A percentile compares a stretch with the other conserved stretches of the same genome.
These are phyloP conservation scores for Leccinum subspadiceum DNA, from an alignment of 1,284 basidiomycete species.

Conservation along the genomic window DNA sequence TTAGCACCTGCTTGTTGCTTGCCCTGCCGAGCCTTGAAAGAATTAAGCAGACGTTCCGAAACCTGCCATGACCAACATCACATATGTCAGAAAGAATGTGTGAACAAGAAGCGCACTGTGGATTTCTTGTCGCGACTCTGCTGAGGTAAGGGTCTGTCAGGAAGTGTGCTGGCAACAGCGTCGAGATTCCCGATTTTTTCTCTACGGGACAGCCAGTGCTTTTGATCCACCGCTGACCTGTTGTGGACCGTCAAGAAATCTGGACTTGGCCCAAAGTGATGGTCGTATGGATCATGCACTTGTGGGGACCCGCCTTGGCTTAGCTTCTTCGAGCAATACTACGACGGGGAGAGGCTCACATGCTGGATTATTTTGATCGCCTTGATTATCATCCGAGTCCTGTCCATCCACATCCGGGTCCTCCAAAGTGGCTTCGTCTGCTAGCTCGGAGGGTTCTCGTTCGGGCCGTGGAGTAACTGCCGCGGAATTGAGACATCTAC, in stretches of 20 bases:
- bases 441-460: slow-evolving; percentile 3
- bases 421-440: slow-evolving; percentile 6
- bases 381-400: slow-evolving; percentile 13
- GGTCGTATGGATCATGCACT: slow-evolving; percentile 50
- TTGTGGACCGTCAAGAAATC: slow-evolving; percentile 45
- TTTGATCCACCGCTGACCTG: slow-evolving; percentile 48
- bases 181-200: slow-evolving; percentile 51
- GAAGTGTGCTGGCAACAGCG: slow-evolving; percentile 48
- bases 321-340: neutral
- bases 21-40: slow-evolving; percentile 53
- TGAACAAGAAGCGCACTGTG: slow-evolving; percentile 25
- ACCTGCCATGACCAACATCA: slow-evolving; percentile 42
- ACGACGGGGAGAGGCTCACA: slow-evolving; percentile 22
- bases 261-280: slow-evolving; percentile 63
- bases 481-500: slow-evolving; percentile 40
- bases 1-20: slow-evolving; percentile 53
- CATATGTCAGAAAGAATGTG: neutral
- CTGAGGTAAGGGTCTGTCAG: slow-evolving; percentile 37
- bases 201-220: slow-evolving; percentile 48
- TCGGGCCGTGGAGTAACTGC: slow-evolving; percentile 17
- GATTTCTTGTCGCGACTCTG: slow-evolving; percentile 28
- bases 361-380: slow-evolving; percentile 19
- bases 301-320: slow-evolving; percentile 15
- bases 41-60: slow-evolving; percentile 53
- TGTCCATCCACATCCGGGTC: slow-evolving; percentile 19